Base-by-base conservation (phyloP, 345 rosid species). In the Turnera subulata region DNA sequence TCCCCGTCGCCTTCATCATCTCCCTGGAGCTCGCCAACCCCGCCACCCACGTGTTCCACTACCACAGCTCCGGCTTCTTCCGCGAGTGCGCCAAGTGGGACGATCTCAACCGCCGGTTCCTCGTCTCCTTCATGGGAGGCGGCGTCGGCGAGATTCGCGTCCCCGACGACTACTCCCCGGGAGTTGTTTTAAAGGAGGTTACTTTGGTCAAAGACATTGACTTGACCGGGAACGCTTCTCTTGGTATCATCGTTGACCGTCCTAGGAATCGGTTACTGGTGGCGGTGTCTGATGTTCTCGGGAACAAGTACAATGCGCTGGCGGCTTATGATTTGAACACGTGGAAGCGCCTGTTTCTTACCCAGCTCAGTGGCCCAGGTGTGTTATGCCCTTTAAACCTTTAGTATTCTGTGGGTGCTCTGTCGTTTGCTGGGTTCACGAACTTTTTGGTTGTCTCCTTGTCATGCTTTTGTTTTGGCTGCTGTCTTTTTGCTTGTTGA, bases 11-110 rank as follows among this genome's bases (percentile, higher is more conserved):
- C 64, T 85, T 74, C 68, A 68, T 88, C 55, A 66, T 85, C 61
- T 80, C 81, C 48, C 67, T 69, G 20, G 96, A 91, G 68, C 68
- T 73, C 24, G 61, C 85, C 43, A 50, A 58, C 1, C 80, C 95
- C 6, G 2, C 88, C 15, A 84, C 84, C 35, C 94, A 78, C 51
- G 90, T 81, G 55, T 77, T 73, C 76, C 83, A 67, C 68, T 91
- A 85, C 82, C 81, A 79, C 33, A 81, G 90, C 79, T 48, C 82
- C 66, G 89, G 88, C 16, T 81, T 66, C 72, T 17, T 91, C 73
- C 86, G 95, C 17, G 98, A 88, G 79, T 78, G 84, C 76, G 88
- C 92, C 61, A 88, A 88, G 84, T 91, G 98, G 98, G 98, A 91
- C 73, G 79, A 71, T 2, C 65, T 52, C 15, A 59, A 76, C 68